phyloP scores from a whole-genome alignment of 1,284 basidiomycete species.

The Microbotryomycetes sp. region DNA sequence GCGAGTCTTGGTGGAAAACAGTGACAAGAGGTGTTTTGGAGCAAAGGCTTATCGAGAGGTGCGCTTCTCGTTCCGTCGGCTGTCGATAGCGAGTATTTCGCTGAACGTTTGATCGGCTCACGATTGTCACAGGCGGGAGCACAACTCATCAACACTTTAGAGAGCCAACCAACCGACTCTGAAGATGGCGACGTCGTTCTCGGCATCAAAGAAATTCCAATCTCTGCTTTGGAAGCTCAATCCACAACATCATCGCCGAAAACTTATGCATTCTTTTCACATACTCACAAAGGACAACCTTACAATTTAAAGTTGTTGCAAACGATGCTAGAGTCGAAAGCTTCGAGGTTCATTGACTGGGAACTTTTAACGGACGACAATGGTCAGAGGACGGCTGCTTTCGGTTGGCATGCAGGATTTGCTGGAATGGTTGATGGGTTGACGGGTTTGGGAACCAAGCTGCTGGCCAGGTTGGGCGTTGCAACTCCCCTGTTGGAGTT shows the following conservation, averaged over 20 bases:
- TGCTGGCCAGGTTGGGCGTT: slow-evolving; percentile 61
- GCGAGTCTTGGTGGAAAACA: slow-evolving; percentile 62
- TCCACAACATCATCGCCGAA: slow-evolving; percentile 14
- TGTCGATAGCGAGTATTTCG: background rate
- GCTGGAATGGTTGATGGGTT: slow-evolving; percentile 77
- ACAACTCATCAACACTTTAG: slow-evolving; percentile 52
- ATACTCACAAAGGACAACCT: slow-evolving; percentile 73
- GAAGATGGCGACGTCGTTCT: slow-evolving; percentile 54
- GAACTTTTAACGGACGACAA: slow-evolving; percentile 61
- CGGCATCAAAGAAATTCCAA: slow-evolving; percentile 79
- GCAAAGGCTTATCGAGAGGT: slow-evolving; percentile 61
- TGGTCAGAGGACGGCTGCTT: slow-evolving; percentile 65
- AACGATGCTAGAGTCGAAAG: slow-evolving; percentile 47
- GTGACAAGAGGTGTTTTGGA: slow-evolving; percentile 63
- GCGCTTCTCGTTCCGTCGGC: slow-evolving; percentile 21
- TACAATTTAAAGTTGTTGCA: slow-evolving; percentile 75
- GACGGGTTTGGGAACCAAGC: slow-evolving; percentile 64
- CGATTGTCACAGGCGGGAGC: slow-evolving; percentile 61
- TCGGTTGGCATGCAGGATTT: slow-evolving; percentile 82
- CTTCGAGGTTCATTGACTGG: slow-evolving; percentile 64
- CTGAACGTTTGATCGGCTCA: slow-evolving; percentile 1
- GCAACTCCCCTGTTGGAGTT: slow-evolving; percentile 66
- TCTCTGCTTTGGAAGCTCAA: slow-evolving; percentile 49
- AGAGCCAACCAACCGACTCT: background rate
- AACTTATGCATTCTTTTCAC: slow-evolving; percentile 80